These are phyloP conservation scores for Serpula lacrymans DNA, from an alignment of 768 basidiomycete species.

Conservation along the genomic window DNA sequence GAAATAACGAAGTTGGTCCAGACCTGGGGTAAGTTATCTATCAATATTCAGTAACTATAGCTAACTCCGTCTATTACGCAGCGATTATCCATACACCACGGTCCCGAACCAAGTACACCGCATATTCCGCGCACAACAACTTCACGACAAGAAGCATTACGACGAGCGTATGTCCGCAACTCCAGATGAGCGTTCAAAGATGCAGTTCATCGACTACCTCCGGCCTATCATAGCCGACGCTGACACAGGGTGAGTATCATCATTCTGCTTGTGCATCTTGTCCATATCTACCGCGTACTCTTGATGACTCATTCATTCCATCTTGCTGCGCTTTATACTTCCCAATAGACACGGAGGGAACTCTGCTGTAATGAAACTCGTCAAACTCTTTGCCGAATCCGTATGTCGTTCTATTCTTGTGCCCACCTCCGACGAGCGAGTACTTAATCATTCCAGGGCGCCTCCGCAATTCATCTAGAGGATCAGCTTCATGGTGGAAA, in stretches of 20 bases:
- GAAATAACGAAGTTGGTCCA: constrained; percentile 88
- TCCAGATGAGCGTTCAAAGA: constrained; percentile 58
- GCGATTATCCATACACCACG: constrained; percentile 94
- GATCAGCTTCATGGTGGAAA: constrained; percentile 95
- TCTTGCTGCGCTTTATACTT: constrained; percentile 10
- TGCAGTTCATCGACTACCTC: constrained; percentile 84
- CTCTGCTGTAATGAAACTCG: constrained; percentile 93
- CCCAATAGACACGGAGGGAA: constrained; percentile 76
- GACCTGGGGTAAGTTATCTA: constrained; percentile 65
- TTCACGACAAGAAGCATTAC: constrained; percentile 92
- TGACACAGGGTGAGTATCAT: constrained; percentile 73
- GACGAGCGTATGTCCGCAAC: constrained; percentile 75
- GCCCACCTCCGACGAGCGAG: not conserved
- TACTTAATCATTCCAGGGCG: constrained; percentile 50
- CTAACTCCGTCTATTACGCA: constrained; percentile 23
- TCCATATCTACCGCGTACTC: not conserved
- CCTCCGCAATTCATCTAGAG: constrained; percentile 87
- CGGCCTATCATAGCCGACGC: constrained; percentile 93
- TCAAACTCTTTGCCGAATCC: constrained; percentile 92
- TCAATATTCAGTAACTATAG: not conserved
- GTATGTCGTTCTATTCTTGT: constrained; percentile 32
- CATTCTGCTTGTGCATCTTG: not conserved
- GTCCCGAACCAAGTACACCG: constrained; percentile 95
- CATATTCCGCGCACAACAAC: constrained; percentile 85
- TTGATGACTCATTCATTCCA: not conserved